Evolutionary conservation across 1,139 yeast genomes (phyloP).

Genomic region (Tardiomyces depauwii): DNA sequence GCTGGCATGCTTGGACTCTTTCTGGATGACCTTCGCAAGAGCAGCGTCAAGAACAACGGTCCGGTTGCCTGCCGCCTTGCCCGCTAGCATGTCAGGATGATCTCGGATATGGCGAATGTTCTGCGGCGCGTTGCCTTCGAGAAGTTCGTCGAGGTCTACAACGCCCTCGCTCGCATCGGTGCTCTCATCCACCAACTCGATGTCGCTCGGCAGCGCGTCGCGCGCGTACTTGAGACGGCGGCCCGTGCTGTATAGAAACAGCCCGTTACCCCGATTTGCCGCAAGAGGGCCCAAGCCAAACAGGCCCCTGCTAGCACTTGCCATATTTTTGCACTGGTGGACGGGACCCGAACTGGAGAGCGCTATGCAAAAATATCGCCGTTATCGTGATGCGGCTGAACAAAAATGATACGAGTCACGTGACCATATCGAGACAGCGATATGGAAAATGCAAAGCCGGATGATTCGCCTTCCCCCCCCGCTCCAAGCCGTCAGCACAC

Average conservation of each 20-base stretch:
- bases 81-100: neutral
- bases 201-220: neutral
- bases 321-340: no score
- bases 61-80: neutral
- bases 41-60: constrained; percentile 7
- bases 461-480: no score
- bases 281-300: no score
- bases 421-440: no score
- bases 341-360: no score
- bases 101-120: neutral
- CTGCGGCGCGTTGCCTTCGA: neutral
- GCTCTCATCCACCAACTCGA: neutral
- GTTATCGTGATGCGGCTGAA: no score
- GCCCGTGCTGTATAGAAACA: neutral
- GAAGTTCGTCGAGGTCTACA: neutral
- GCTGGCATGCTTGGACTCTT: constrained; percentile 8
- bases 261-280: no score
- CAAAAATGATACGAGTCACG: no score
- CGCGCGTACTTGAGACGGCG: neutral
- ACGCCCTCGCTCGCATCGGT: neutral
- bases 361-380: no score
- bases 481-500: no score
- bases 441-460: no score
- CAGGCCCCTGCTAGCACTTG: no score
- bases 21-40: constrained; percentile 12